Base-by-base conservation (phyloP, 2,329 filamentous ascomycete species). In the Fusarium nelsonii region DNA sequence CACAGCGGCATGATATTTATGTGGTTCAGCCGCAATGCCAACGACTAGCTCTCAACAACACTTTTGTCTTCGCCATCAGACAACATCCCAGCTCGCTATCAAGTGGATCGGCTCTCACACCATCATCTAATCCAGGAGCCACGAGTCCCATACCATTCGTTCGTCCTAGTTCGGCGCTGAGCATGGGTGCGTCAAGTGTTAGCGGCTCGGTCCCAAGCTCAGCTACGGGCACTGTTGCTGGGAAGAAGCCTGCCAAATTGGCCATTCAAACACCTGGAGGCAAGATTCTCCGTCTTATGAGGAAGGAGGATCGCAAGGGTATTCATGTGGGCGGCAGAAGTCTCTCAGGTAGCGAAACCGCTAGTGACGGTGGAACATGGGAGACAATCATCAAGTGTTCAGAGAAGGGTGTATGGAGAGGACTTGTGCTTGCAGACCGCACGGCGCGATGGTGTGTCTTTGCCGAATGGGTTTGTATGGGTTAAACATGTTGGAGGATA, bases 1-100 rank as follows among this genome's bases (percentile, higher is more conserved):
- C 96, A n/a, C 94, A 97, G 76, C 89, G 95, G 41, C 94, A 99
- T 79, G 96, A 99, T 77, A 90, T 99, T 61, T 99, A 99, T 79
- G 92, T 99, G 68, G 92, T 94, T 44, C 96, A 98, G 77, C 96
- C 97, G 2, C 97, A 99, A 79, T 99, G 96, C 78, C 87, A 91
- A 69, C 89, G 90, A 28, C 84, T 99, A 30, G 94, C 93, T 2
- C 85, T 97, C 58, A 97, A 98, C 83, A 98, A 99, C 78, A 99
- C 96, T 0, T 99, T 97, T 76, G 95, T 99, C 30, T 99, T 99
- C 79, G 92, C 92, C 54, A 92, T 99, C 64, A 92, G 96, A 45
- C 96, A 99, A 76, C 94, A 99, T 77, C 92, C 94, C 1, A 85
- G 82, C 77, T 91, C 93, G 1, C 65, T 79, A 1, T 69, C 76